These are phyloP conservation scores for Medicago arabica DNA, from an alignment of 306 rosid species.

Conservation along the genomic window DNA sequence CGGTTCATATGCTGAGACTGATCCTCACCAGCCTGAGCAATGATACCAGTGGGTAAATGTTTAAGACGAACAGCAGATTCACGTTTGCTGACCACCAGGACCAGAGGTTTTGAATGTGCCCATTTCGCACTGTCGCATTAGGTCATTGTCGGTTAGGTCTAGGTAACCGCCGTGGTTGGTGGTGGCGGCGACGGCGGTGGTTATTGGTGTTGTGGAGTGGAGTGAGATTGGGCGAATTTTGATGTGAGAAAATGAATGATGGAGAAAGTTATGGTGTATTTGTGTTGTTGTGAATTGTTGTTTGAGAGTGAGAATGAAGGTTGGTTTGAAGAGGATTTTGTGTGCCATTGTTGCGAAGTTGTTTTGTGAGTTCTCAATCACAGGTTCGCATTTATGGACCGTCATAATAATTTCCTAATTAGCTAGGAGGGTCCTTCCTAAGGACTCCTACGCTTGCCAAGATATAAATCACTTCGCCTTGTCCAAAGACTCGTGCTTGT, in stretches of 20 bases:
- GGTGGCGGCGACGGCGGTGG: conserved; percentile 5
- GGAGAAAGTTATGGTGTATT: not conserved
- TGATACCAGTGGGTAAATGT: conserved; percentile 83
- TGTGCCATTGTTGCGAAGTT: not conserved
- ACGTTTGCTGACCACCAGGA: conserved; percentile 94
- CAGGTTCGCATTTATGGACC: no score
- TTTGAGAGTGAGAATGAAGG: conserved; percentile 9
- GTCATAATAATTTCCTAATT: no score
- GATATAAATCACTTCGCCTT: no score
- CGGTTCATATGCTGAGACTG: conserved; percentile 96
- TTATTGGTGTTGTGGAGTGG: not conserved
- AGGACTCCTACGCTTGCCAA: no score
- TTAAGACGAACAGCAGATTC: conserved; percentile 89
- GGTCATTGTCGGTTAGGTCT: conserved; percentile 73
- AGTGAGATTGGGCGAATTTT: conserved; percentile 1
- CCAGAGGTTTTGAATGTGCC: conserved; percentile 80
- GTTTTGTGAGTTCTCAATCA: no score
- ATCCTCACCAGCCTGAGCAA: conserved; percentile 93
- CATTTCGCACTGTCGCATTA: conserved; percentile 80
- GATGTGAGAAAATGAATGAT: conserved; percentile 1
- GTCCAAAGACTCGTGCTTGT: no score
- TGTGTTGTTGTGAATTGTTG: not conserved
- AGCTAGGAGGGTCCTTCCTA: no score
- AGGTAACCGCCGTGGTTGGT: conserved; percentile 52
- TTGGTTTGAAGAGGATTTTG: conserved; percentile 23